phyloP scores from a whole-genome alignment of 495 filamentous ascomycete genomes.

The Daldinia concentrica region DNA sequence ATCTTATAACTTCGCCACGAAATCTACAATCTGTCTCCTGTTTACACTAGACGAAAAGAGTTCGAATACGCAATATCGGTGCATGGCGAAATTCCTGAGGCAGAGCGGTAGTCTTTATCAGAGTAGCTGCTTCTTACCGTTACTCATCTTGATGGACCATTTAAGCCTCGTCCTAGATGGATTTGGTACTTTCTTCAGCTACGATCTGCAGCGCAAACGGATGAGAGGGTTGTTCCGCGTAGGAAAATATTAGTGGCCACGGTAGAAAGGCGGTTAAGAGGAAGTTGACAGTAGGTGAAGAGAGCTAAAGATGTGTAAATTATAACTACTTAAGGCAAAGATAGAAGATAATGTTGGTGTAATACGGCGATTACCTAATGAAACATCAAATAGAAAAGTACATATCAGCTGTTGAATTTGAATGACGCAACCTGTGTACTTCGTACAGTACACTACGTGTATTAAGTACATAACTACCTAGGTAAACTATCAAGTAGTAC shows the following conservation, averaged over 20 bases:
- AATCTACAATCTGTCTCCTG: conserved; percentile 14
- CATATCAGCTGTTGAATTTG: too few relatives aligned
- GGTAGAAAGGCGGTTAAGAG: too few relatives aligned
- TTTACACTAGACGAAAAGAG: background rate
- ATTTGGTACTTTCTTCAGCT: background rate
- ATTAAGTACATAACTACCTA: too few relatives aligned
- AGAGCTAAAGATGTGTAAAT: too few relatives aligned
- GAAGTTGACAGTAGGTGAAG: too few relatives aligned
- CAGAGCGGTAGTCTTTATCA: conserved; percentile 14
- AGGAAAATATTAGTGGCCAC: background rate
- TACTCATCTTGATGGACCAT: background rate
- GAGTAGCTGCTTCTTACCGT: conserved; percentile 7
- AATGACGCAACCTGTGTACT: too few relatives aligned
- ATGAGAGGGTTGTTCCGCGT: conserved; percentile 2
- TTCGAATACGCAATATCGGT: background rate
- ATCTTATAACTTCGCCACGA: conserved; percentile 11
- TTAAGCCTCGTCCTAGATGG: background rate
- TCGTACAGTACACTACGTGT: too few relatives aligned
- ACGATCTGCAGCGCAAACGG: conserved; percentile 5
- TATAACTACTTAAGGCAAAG: too few relatives aligned
- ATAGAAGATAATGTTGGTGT: too few relatives aligned
- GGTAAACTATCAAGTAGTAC: background rate
- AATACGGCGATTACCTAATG: too few relatives aligned
- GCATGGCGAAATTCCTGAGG: background rate
- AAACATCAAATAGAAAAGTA: too few relatives aligned